Base-by-base conservation (phyloP, 106 monocot species). In the Allium sativum region DNA sequence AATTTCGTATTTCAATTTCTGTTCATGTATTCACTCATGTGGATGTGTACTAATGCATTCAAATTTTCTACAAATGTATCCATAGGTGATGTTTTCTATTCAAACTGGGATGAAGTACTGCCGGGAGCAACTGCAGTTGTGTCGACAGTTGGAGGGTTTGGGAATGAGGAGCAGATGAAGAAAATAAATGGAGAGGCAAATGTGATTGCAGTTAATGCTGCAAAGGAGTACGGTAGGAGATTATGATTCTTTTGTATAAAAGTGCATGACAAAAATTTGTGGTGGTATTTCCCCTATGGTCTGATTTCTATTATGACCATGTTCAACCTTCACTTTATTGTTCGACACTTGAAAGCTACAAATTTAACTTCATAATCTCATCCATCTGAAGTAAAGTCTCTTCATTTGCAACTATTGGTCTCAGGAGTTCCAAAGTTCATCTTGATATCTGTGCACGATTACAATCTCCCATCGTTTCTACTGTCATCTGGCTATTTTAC, bases 181-280 rank as follows among this genome's bases (percentile, higher is more conserved):
- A 84, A 60, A 59, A 84, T 87, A 72, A 84, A 92, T 72, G 87
- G 92, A 6, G 92, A 92, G 65, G 87, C 92, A 19, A 92, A 87
- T 73, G 64, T 84, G 60, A 59, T 82, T 58, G 75, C 92, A 61
- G 74, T 87, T 4, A 62, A 61, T 68, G 84, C 84, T 55, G 92
- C 92, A 65, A 87, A 92, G 53, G 75, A 81, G 51, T 92, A 69
- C 73, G 92, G 92, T 87, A 80, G 62, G 74, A 18, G 43, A 31
- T 31, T 31, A 31, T 31, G 31, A 31, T 31, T 3, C 31, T 31
- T 31, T 31, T 31, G 31, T 31, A 31, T 5, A 31, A 5, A 31
- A 31, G 2, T 31, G 5, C 5, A 31, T 31, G 1, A 31, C 4
- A 1, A 1, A 3, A 31, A 31, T 31, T 1, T 31, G 31, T 31